Base-by-base conservation (phyloP, 2,329 filamentous ascomycete genomes). In the Dactylellina leptospora region DNA sequence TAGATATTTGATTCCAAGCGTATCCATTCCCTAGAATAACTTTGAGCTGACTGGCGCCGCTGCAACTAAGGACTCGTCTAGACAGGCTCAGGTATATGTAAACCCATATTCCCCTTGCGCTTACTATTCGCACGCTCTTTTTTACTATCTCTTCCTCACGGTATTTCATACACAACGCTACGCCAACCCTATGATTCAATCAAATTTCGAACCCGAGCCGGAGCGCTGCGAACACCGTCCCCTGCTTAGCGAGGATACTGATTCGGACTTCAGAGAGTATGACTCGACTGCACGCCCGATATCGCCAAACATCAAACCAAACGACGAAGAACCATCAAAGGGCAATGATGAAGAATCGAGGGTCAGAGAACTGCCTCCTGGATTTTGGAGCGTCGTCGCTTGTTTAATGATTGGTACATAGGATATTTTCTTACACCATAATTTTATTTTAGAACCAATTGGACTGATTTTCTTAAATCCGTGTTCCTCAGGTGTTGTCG, bases 401-500 rank as follows among this genome's bases (percentile, higher is more conserved):
- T 64, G 68, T 36, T 51, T 72, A 11, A 30, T 72, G 23, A 72
- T 72, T 44, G 68, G 68, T 72, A 4, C 22, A 9, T 23, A 1
- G 4, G 42, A 27, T 22, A 22, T 47, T 18, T 8, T 16, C 3
- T n/a, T 36, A 30, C 16, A 18, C 9, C 27, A 25, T 36, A 5
- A 28, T 53, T 11, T 22, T 22, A 16, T 38, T 11, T 42, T 42
- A 20, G 47, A 33, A 33, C 6, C 30, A 33, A 6, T 13, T 36
- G 10, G 8, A 22, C n/a, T 23, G 61, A 23, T 45, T 47, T 11
- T 5, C n/a, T n/a, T n/a, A n/a, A n/a, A n/a, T n/a, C n/a, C n/a
- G n/a, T n/a, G n/a, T n/a, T n/a, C n/a, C n/a, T 9, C 50, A 82
- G 86, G 85, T 5, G 85, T 88, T n/a, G 90, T 91, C 74, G 84